These are phyloP conservation scores for Pichia sp. DNA, from an alignment of 1,139 yeast genomes.

Conservation along the genomic window DNA sequence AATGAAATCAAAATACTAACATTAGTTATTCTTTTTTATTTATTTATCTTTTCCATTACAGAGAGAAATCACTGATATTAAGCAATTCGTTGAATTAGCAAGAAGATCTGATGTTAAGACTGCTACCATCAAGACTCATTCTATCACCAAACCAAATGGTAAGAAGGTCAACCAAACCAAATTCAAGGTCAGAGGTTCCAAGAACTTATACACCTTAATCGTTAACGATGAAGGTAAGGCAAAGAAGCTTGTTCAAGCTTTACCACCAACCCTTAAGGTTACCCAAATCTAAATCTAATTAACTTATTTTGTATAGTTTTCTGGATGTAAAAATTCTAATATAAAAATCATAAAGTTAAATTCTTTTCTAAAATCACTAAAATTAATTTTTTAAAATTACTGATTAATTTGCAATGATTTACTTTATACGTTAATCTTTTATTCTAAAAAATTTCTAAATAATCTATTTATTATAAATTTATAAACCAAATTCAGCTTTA, in stretches of 20 bases:
- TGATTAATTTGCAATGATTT: too few relatives aligned
- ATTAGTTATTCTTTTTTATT: neutral
- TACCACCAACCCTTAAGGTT: slow-evolving; percentile 81
- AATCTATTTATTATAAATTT: too few relatives aligned
- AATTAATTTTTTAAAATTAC: too few relatives aligned
- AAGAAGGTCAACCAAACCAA: slow-evolving; percentile 89
- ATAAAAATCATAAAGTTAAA: slow-evolving; percentile 10
- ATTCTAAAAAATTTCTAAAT: too few relatives aligned
- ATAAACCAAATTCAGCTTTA: slow-evolving; percentile 28
- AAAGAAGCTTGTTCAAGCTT: slow-evolving; percentile 95
- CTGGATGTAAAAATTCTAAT: slow-evolving; percentile 9
- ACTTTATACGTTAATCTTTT: too few relatives aligned
- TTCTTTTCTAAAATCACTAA: too few relatives aligned
- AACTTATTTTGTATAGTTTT: slow-evolving; percentile 15
- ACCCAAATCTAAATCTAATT: slow-evolving; percentile 25
- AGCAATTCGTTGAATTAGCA: slow-evolving; percentile 96
- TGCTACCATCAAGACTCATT: slow-evolving; percentile 87
- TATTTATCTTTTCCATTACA: slow-evolving; percentile 5
- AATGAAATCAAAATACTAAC: slow-evolving; percentile 18
- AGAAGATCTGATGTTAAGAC: slow-evolving; percentile 94
- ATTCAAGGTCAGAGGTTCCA: slow-evolving; percentile 98
- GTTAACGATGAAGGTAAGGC: slow-evolving; percentile 97
- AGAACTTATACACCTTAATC: slow-evolving; percentile 90
- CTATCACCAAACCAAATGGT: slow-evolving; percentile 80
- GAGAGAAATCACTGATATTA: slow-evolving; percentile 87